Base-by-base conservation (phyloP, 495 filamentous ascomycete genomes). In the Hypoxylon crocopeplum region DNA sequence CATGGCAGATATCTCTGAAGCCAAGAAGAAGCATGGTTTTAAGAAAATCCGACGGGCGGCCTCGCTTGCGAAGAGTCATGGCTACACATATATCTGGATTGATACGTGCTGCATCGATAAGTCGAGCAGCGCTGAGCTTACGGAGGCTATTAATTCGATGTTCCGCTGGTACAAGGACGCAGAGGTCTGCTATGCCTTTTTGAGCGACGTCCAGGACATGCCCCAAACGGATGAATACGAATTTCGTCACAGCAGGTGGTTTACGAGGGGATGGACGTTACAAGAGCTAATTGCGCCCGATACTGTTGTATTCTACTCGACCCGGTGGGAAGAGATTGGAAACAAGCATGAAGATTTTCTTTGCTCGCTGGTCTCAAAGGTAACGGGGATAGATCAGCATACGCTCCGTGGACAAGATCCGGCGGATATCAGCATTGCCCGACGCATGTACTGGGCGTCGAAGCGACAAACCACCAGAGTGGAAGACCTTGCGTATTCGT, bases 101-200 rank as follows among this genome's bases (percentile, higher is more conserved):
- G 74, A 78, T 42, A 78, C 72, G 6, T 73, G 69, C 48, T 78
- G 75, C 52, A 77, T 77, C 46, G 67, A 81, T 64, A 81, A 79
- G 62, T 66, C 66, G 2, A 75, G 72, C 47, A 72, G 66, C 17
- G 73, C 75, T 7, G 77, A 80, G 57, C 62, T 80, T 75, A 71
- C 17, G n/a, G n/a, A n/a, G n/a, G n/a, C n/a, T n/a, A n/a, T n/a
- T n/a, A n/a, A n/a, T n/a, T n/a, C n/a, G n/a, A 78, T 78, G 75
- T 78, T 64, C 25, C 45, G 42, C 1, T 79, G 72, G 75, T 79
- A 79, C 52, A 39, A 59, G 19, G 46, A 62, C 1, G 62, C 76
- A 22, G 52, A 11, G 1, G 46, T 74, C 11, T 80, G 78, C 58
- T 76, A 73, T 56, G 77, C 66, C 7, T 76, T 70, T 49, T 64